Base-by-base conservation (phyloP, 2,329 filamentous ascomycete species). In the Fusarium sarcochroum region DNA sequence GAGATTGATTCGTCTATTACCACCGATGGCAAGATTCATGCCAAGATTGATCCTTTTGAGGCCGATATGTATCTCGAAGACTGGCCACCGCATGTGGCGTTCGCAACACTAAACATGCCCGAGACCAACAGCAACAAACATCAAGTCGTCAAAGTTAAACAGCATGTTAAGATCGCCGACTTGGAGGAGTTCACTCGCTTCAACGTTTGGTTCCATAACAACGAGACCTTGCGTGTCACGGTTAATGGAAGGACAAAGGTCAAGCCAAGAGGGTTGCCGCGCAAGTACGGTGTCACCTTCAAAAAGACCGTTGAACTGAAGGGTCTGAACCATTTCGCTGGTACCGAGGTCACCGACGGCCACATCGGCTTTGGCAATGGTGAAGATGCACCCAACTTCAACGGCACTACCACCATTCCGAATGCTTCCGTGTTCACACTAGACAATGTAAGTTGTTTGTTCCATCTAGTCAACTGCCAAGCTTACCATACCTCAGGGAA, bases 341-440 rank as follows among this genome's bases (percentile, higher is more conserved):
- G 88, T 50, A 84, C 87, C 50, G 75, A 77, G 30, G 84, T 90
- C 59, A 81, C 78, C 53, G 79, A 87, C 40, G 82, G 86, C 65
- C 78, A 79, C 41, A 83, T 90, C 67, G 76, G 81, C 34, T 71
- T 83, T 20, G 70, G 76, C 27, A 58, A 73, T 15, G 74, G 82
- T 54, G 65, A 74, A 11, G 80, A 84, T 53, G 84, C 81, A 21
- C 83, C 85, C 74, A 92, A 91, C 80, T 90, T 92, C 79, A 79
- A 84, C 51, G 89, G 85, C 69, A 85, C 80, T 15, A 84, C 85
- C 58, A 80, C 81, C 58, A 89, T 92, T 50, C 89, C 88, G 68
- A 93, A 92, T 76, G 84, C 83, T 8, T 90, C 89, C 2, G 78
- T 87, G 51, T 83, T 90, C 74, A 87, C 84, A n/a, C 82, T 92